Evolutionary conservation across 2,329 filamentous ascomycete species (phyloP).

Genomic region (Teratosphaeria pseudoeucalypti): DNA sequence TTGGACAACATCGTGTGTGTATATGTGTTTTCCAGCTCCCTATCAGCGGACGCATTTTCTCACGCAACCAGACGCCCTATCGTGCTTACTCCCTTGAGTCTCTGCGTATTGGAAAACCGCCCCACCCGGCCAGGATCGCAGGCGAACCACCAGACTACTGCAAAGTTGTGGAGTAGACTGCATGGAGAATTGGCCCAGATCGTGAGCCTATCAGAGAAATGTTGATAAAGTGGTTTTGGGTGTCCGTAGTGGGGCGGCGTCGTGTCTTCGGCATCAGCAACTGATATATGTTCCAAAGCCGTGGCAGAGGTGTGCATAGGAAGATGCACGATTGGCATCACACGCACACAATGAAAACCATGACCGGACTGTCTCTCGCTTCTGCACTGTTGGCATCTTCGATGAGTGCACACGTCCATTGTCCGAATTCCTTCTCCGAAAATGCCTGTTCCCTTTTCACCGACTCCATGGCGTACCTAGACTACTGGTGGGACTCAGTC

Average conservation of each 20-base stretch:
- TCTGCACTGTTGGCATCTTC: background rate
- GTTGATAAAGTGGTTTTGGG: background rate
- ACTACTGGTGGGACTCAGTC: constrained; percentile 43
- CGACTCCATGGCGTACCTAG: constrained; percentile 27
- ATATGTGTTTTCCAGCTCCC: background rate
- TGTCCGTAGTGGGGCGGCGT: background rate
- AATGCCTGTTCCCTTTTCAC: constrained; percentile 6
- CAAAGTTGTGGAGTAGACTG: background rate
- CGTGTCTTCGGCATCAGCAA: background rate
- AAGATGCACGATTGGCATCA: background rate
- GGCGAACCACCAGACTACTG: background rate
- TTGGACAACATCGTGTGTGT: background rate
- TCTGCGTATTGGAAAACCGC: background rate
- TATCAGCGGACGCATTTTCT: background rate
- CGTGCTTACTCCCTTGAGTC: background rate
- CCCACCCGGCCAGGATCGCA: background rate
- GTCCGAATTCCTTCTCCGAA: background rate
- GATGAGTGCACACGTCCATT: background rate
- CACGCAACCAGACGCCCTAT: background rate
- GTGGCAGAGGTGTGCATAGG: background rate
- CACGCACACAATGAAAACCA: background rate
- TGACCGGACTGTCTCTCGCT: background rate
- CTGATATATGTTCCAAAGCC: background rate
- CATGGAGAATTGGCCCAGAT: background rate
- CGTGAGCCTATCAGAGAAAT: background rate